Percentiles rank a stretch among this genome's conserved stretches.
Conservation (phyloP, 106 monocot species). For the Allium sativum region DNA sequence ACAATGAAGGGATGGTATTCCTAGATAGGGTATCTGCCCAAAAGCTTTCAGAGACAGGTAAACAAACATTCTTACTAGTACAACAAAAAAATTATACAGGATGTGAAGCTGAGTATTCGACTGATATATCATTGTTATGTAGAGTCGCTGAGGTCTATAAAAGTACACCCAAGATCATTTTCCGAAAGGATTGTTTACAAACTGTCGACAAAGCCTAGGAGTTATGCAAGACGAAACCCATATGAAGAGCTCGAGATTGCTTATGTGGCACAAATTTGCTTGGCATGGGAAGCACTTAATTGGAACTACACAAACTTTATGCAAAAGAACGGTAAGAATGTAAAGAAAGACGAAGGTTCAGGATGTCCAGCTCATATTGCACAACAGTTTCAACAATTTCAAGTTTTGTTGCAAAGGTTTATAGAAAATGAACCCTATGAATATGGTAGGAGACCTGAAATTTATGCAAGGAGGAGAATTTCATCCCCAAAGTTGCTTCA, state of each 20-base stretch:
- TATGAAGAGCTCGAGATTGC: constrained; percentile 73
- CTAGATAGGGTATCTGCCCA: constrained; percentile 65
- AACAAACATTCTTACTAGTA: neutral
- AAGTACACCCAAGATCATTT: constrained; percentile 56
- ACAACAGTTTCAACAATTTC: constrained; percentile 88
- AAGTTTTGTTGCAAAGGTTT: constrained; percentile 76
- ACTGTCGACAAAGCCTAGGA: constrained; percentile 26
- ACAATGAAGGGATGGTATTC: constrained; percentile 89
- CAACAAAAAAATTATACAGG: neutral
- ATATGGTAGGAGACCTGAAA: constrained; percentile 54
- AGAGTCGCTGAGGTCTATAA: constrained; percentile 65
- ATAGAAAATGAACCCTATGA: constrained; percentile 92
- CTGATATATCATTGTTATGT: neutral
- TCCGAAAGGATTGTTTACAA: constrained; percentile 70
- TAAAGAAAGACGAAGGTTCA: neutral
- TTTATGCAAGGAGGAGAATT: constrained; percentile 60
- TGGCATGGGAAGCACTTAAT: constrained; percentile 92
- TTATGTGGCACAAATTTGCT: constrained; percentile 85
- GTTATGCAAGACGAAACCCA: constrained; percentile 20
- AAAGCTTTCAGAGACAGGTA: constrained; percentile 87
- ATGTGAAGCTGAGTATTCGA: neutral
- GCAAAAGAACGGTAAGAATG: constrained; percentile 1
- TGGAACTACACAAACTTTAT: constrained; percentile 67
- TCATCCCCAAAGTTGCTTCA: constrained; percentile 62
- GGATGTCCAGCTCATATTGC: constrained; percentile 54